Percentiles rank a stretch among this genome's conserved stretches.
Evolutionary conservation across 23 red algal genomes (phyloP).

Genomic region (Gracilaria domingensis): DNA sequence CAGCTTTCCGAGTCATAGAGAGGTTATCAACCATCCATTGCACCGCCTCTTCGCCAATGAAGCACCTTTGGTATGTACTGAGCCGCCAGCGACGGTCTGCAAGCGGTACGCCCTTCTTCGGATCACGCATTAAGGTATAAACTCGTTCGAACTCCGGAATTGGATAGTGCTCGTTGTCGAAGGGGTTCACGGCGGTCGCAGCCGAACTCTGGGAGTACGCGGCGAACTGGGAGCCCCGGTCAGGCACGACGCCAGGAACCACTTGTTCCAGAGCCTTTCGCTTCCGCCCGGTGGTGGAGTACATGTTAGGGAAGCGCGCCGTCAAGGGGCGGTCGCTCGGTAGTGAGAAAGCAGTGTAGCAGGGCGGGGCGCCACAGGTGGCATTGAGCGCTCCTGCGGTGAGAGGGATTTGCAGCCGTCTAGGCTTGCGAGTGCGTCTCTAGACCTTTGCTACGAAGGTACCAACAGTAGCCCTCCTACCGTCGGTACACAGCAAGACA

Average conservation of each 20-base stretch:
- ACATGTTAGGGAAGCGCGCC: not conserved
- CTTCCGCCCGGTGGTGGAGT: slow-evolving; percentile 22
- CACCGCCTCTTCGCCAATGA: slow-evolving; percentile 93
- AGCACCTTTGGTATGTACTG: slow-evolving; percentile 90
- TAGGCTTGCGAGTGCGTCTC: no score
- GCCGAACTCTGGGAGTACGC: slow-evolving; percentile 8
- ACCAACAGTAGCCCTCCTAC: no score
- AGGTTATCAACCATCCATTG: slow-evolving; percentile 92
- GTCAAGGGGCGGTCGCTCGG: not conserved
- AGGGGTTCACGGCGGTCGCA: slow-evolving; percentile 6
- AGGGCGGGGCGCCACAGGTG: no score
- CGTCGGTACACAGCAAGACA: no score
- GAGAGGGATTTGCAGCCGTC: no score
- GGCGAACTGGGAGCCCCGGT: not conserved
- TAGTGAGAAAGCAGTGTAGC: not conserved
- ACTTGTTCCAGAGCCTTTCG: slow-evolving; percentile 63
- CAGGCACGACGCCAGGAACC: slow-evolving; percentile 28
- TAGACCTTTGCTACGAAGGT: no score
- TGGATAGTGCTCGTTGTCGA: slow-evolving; percentile 67
- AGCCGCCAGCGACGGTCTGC: slow-evolving; percentile 91
- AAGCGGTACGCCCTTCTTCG: slow-evolving; percentile 73
- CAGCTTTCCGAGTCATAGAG: slow-evolving; percentile 52
- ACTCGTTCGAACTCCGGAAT: slow-evolving; percentile 87
- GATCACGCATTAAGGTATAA: slow-evolving; percentile 85
- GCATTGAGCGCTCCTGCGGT: no score